Evolutionary conservation across 163 green algal genomes (phyloP).

Genomic region (Scenedesmus sp.): DNA sequence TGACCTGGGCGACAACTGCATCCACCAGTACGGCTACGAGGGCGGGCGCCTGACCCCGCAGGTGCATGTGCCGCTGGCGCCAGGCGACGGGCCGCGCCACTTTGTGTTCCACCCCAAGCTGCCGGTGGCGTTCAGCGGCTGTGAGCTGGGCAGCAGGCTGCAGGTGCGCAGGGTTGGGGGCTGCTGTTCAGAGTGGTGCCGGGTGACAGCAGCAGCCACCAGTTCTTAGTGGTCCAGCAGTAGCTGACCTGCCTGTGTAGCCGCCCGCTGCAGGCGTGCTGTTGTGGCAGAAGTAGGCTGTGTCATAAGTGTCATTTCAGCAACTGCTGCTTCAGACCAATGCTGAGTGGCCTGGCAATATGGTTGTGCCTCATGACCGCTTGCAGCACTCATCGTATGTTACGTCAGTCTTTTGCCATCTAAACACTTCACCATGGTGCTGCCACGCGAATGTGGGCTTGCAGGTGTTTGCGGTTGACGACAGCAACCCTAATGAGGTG

Average conservation of each 20-base stretch:
- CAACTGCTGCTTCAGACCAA: background rate
- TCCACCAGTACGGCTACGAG: conserved; percentile 46
- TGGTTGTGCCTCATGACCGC: no score
- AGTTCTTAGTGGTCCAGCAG: no score
- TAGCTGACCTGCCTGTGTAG: no score
- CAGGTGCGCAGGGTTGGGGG: conserved; percentile 16
- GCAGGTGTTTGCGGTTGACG: conserved; percentile 56
- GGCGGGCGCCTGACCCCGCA: conserved; percentile 32
- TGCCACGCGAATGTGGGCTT: background rate
- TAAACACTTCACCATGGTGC: background rate
- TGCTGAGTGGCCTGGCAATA: no score
- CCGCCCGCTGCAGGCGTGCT: background rate
- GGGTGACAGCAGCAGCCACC: no score
- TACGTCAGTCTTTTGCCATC: no score
- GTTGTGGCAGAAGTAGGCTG: background rate
- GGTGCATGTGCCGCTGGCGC: conserved; percentile 27
- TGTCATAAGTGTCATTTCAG: background rate
- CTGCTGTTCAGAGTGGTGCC: background rate
- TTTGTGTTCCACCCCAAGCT: conserved; percentile 58
- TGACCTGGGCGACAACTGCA: conserved; percentile 56
- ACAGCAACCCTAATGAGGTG: conserved; percentile 38
- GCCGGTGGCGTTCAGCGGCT: conserved; percentile 48
- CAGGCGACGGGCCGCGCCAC: conserved; percentile 52
- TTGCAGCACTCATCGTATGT: no score
- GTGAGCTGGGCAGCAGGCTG: conserved; percentile 48